A percentile compares a stretch with the other conserved stretches of the same genome.
Evolutionary conservation across 148 eudicot genomes (phyloP).

Genomic region (Cornus controversa): DNA sequence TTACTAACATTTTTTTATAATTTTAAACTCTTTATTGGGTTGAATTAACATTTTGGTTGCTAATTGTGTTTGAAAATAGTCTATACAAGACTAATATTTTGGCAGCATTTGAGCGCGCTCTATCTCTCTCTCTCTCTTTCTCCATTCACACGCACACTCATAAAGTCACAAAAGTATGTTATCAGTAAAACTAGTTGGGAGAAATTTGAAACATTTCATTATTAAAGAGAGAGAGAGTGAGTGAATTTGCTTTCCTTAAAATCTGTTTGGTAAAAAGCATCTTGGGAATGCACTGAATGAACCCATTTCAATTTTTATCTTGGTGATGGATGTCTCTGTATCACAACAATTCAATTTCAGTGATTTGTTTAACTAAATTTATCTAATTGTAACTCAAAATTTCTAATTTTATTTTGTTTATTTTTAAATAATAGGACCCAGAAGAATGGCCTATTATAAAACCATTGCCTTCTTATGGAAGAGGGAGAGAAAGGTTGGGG

Average conservation of each 20-base stretch:
- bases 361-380: neutral
- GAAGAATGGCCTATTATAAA: conserved; percentile 94
- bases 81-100: neutral
- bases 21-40: neutral
- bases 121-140: too few species aligned
- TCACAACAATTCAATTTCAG: neutral
- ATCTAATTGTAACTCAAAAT: neutral
- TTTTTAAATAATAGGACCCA: conserved; percentile 65
- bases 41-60: neutral
- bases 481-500: conserved; percentile 95
- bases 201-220: neutral
- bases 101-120: neutral
- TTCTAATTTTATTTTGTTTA: conserved; percentile 16
- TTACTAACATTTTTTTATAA: too few species aligned
- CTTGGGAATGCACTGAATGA: neutral
- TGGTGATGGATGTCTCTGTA: neutral
- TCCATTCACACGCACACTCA: too few species aligned
- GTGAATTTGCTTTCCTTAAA: neutral
- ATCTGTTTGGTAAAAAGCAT: neutral
- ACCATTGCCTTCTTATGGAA: conserved; percentile 94
- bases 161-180: too few species aligned
- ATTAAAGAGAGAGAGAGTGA: too few species aligned
- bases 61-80: neutral
- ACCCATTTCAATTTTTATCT: neutral
- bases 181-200: neutral